Evolutionary conservation across 2,329 filamentous ascomycete species (phyloP), one percentile per base, ranked within the genome.

Genomic region (Penicillium sp.): DNA sequence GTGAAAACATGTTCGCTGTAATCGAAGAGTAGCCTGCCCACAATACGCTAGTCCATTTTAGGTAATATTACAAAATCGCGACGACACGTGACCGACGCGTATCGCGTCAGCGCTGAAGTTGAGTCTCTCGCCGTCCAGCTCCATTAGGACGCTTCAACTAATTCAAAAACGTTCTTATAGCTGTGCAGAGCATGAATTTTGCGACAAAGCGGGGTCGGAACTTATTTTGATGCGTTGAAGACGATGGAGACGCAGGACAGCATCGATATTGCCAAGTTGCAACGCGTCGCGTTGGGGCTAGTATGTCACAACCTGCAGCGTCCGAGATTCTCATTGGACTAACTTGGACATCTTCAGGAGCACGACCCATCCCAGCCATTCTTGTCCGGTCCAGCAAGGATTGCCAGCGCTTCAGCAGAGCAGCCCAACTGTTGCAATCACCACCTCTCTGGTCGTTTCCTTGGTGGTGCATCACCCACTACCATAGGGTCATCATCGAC

Each of bases 211-310:
- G 48, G 30, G 14, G 43, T 54, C 45, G 28, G 51, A 37, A 48
- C 48, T 37, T 54, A 56, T 10, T 52, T 54, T 25, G 42, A 40
- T 25, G 42, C n/a, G 35, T 78, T 77, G 75, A 75, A 78, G 58
- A 77, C 75, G 7, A 78, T 78, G 76, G 76, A 78, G 58, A 77
- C 75, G 6, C 75, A 79, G 55, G 70, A 79, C 60, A 79, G 77
- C 57, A 68, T 79, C 60, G 77, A 79, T 57, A 72, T 79, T 42
- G 71, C 68, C 55, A 72, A 73, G 62, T 63, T 79, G 61, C 75
- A 78, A 75, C 76, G 75, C 68, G 73, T 73, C 70, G 77, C 76
- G 69, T 70, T 79, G 65, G 75, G 74, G 25, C 67, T 75, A 67
- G 71, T 79, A 70, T 71, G 76, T 75, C 64, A 60, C 59, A 62